Base-by-base conservation (phyloP, 176 grass and related monocot species). In the Rhynchospora pubera region DNA sequence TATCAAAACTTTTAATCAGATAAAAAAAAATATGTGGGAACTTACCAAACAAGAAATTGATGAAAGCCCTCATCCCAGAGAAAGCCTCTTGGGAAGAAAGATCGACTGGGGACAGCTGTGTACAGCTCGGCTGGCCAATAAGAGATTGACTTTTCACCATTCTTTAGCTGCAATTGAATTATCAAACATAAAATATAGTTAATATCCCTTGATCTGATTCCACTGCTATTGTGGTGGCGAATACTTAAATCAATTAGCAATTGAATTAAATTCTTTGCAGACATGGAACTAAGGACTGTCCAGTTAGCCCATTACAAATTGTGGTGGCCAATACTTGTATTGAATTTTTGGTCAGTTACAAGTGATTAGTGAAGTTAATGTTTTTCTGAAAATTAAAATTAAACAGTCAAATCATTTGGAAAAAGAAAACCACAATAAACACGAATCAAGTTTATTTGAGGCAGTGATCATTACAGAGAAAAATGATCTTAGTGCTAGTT, bases 31-130 rank as follows among this genome's bases (percentile, higher is more conserved):
- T n/a, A 75, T 53, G 11, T 84, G 60, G 78, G 23, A 39, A 39
- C 76, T 84, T 89, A 97, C 94, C 96, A 85, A 65, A 98, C 88
- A 23, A 94, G 62, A 84, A 98, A 76, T 76, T 98, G 92, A 90
- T 98, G 96, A 85, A 98, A 98, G 28, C 96, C 96, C 68, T 98
- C 92, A 32, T 98, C 96, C 92, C 96, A 98, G 67, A 98, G 85
- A 85, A 98, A 98, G 50, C 96, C 96, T 84, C 96, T 92, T 52
- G 90, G 96, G 72, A 98, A 98, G 84, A 98, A 93, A 62, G 96
- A 95, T 46, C 96, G 82, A 83, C 96, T 98, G 39, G 92, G 96
- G 34, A 98, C 96, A 94, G 92, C 96, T 24, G 96, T 94, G 88
- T 93, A 98, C 45, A 98, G 86, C 6, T 89, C 87, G 76, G 96